Evolutionary conservation across 164 flowering plant genomes (phyloP), one percentile per base, ranked within the genome.

Genomic region (Santalum album): DNA sequence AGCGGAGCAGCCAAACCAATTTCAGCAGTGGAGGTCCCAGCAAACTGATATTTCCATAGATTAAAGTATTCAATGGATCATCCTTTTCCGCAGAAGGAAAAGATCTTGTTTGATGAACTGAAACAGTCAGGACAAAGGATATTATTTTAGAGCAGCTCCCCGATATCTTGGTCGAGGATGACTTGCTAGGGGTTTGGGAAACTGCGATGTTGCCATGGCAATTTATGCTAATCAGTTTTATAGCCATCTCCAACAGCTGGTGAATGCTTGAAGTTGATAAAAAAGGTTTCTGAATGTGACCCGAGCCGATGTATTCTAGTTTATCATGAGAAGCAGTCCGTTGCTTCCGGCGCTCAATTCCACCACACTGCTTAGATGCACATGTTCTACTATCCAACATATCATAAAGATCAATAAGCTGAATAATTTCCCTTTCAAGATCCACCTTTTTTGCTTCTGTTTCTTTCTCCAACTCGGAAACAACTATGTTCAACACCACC

Each of bases 221-320:
- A 23, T 55, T 69, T 45, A 2, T 18, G 51, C 21, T 51, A 66
- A 23, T 66, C 25, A 61, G 57, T 55, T 68, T 68, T 54, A 82
- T 36, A 15, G 69, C 72, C 19, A 52, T 65, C 54, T 67, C 64
- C 59, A 83, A 57, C 25, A 86, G 61, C 58, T 70, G 76, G 56
- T 45, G 58, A 55, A 87, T 72, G 51, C 82, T 90, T 53, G 90
- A 70, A 62, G 85, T 75, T 65, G 86, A 70, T 65, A 90, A 63
- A 63, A 78, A 77, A 49, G 84, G 64, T 27, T 49, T 57, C 49
- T 66, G 59, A 57, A 69, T 79, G 42, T 70, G 73, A 56, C 61
- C 51, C 7, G 56, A 45, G 32, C 65, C 73, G 51, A 19, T 36
- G 39, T 57, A 67, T 56, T 56, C 69, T 2, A 57, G 54, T 19